phyloP scores from a whole-genome alignment of 2,329 filamentous ascomycete genomes.

The Lizonia empirigonia region DNA sequence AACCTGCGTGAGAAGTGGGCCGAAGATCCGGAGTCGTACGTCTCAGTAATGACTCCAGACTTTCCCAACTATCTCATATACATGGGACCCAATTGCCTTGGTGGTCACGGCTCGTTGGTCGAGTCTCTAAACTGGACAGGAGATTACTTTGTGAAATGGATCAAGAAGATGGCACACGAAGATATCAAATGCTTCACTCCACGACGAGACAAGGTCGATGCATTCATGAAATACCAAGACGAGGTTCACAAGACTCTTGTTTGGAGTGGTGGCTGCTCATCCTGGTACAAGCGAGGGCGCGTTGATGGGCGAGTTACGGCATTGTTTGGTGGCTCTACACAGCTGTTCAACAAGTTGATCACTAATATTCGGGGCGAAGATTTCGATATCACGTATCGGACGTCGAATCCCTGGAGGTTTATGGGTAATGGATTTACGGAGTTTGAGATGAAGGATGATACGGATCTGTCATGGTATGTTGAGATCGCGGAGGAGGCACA shows the following conservation, averaged over 20 bases:
- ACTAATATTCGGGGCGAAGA: conserved; percentile 54
- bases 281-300: conserved; percentile 26
- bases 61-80: conserved; percentile 16
- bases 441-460: conserved; percentile 47
- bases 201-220: conserved; percentile 19
- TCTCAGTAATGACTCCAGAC: conserved; percentile 41
- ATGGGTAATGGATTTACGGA: conserved; percentile 57
- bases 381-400: conserved; percentile 55
- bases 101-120: conserved; percentile 26
- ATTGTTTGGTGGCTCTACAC: conserved; percentile 24
- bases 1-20: conserved; percentile 49
- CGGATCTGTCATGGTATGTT: conserved; percentile 34
- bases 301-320: conserved; percentile 27
- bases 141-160: conserved; percentile 31
- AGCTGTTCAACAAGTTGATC: conserved; percentile 27
- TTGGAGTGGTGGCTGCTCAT: conserved; percentile 25
- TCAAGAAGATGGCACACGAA: conserved; percentile 28
- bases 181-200: conserved; percentile 29
- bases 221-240: conserved; percentile 27
- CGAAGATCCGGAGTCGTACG: conserved; percentile 47
- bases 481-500: conserved; percentile 31
- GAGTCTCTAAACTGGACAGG: conserved; percentile 28
- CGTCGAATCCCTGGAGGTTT: conserved; percentile 53
- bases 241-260: conserved; percentile 26
- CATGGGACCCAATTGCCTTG: conserved; percentile 34